Evolutionary conservation across 2,329 filamentous ascomycete genomes (phyloP), one percentile per base, ranked within the genome.

Genomic region (Pseudogymnoascus sp.): DNA sequence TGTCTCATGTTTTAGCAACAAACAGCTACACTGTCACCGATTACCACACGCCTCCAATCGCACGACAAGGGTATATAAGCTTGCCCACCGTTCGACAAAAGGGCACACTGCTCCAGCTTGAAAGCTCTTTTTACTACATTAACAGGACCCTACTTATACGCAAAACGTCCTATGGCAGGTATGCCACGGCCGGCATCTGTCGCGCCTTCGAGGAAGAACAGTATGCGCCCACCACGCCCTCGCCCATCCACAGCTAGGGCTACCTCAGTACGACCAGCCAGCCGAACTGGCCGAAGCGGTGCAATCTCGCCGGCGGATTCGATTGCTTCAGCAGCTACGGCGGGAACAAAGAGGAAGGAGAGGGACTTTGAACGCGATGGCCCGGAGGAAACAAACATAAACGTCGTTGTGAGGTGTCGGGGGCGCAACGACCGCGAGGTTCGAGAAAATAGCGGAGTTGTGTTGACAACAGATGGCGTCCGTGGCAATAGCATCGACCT

Each of bases 391-490:
- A 97, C 92, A 6, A 99, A 96, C 71, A 99, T 99, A 74, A 94
- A 95, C 71, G 94, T 99, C 52, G 92, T 97, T 33, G 95, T 99
- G 61, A 83, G 94, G 64, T 99, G 92, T 75, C 83, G 94, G 66
- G 94, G 92, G 4, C 87, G 94, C 64, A 97, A 89, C 71, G 89
- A 96, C 67, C 86, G 92, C 66, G 94, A 99, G 75, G 85, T 96
- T 59, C 82, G 85, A 67, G 94, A 99, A 73, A 99, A 96, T 74
- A 96, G 91, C 71, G 89, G 90, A 37, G 91, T 97, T 1, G 92
- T 97, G 1, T 84, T 99, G 8, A 85, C 82, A 21, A 92, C 92
- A 3, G 89, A 94, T 66, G 91, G 90, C n/a, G 85, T 90, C 63
- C 92, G 89, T 74, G 91, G 92, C 45, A 90, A 88, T 69, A 82